Percentiles rank a stretch among this genome's conserved stretches.
phyloP scores from a whole-genome alignment of 2,329 filamentous ascomycete genomes.

The Epichloe aotearoae region DNA sequence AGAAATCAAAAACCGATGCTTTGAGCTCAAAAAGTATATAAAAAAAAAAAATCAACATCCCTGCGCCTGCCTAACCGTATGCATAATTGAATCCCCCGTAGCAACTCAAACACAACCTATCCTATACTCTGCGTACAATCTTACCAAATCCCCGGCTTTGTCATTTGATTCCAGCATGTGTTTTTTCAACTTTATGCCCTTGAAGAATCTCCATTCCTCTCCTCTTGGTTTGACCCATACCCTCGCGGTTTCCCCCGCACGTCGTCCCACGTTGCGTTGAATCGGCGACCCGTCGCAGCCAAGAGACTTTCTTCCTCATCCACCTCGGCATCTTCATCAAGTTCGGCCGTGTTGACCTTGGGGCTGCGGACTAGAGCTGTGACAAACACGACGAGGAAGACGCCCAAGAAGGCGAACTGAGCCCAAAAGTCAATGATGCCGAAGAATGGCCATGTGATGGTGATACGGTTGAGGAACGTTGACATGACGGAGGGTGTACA shows the following conservation, averaged over 20 bases:
- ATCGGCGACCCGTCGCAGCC: constrained; percentile 67
- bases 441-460: constrained; percentile 90
- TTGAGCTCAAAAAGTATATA: neutral
- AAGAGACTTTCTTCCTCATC: constrained; percentile 90
- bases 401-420: constrained; percentile 76
- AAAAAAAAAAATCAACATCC: neutral
- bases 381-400: constrained; percentile 72
- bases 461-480: constrained; percentile 85
- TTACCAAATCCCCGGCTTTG: neutral
- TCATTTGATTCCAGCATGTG: neutral
- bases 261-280: constrained; percentile 81
- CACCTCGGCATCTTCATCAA: constrained; percentile 81
- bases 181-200: neutral
- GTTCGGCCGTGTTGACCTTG: constrained; percentile 57
- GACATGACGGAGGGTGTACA: constrained; percentile 88
- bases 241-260: constrained; percentile 41
- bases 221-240: constrained; percentile 8
- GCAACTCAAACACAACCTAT: neutral
- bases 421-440: constrained; percentile 91
- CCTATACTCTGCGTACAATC: neutral
- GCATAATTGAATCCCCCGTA: neutral
- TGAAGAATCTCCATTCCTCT: constrained; percentile 4
- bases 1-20: neutral
- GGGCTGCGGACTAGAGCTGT: constrained; percentile 72
- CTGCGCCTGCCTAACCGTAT: neutral